phyloP scores from a whole-genome alignment of 2,329 filamentous ascomycete genomes.

The Penicillium olsonii region DNA sequence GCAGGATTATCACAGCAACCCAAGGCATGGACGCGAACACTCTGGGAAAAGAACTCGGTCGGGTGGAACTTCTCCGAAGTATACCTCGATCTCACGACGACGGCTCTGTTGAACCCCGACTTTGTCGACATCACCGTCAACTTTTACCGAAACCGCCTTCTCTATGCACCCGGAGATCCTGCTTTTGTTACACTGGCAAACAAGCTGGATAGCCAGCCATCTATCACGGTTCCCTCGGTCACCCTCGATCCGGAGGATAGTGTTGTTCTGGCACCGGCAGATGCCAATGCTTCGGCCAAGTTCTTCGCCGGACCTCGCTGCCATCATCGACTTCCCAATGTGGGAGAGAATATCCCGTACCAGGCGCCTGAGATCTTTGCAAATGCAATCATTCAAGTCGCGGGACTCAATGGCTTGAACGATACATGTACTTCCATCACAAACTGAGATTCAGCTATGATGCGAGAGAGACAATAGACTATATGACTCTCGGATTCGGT shows the following conservation, averaged over 20 bases:
- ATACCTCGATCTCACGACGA: slow-evolving; percentile 19
- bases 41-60: slow-evolving; percentile 27
- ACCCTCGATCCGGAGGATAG: slow-evolving; percentile 15
- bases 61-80: slow-evolving; percentile 23
- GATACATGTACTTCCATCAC: neutral
- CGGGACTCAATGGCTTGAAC: neutral
- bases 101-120: slow-evolving; percentile 11
- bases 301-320: slow-evolving; percentile 12
- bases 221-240: slow-evolving; percentile 11
- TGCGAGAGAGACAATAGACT: too few species aligned
- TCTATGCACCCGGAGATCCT: slow-evolving; percentile 13
- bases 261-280: slow-evolving; percentile 12
- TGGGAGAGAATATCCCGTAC: slow-evolving; percentile 14
- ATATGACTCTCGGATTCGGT: too few species aligned
- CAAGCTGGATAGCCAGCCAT: slow-evolving; percentile 9
- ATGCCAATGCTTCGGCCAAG: slow-evolving; percentile 7
- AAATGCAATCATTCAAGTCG: slow-evolving; percentile 11
- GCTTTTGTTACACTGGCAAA: slow-evolving; percentile 2
- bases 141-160: slow-evolving; percentile 15
- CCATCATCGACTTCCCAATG: slow-evolving; percentile 8
- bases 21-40: slow-evolving; percentile 18
- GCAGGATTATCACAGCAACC: slow-evolving; percentile 18
- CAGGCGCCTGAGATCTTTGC: slow-evolving; percentile 13
- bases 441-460: neutral
- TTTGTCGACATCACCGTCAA: slow-evolving; percentile 17